These are phyloP conservation scores for Adansonia madagascariensis DNA, from an alignment of 441 rosid species.

Conservation along the genomic window DNA sequence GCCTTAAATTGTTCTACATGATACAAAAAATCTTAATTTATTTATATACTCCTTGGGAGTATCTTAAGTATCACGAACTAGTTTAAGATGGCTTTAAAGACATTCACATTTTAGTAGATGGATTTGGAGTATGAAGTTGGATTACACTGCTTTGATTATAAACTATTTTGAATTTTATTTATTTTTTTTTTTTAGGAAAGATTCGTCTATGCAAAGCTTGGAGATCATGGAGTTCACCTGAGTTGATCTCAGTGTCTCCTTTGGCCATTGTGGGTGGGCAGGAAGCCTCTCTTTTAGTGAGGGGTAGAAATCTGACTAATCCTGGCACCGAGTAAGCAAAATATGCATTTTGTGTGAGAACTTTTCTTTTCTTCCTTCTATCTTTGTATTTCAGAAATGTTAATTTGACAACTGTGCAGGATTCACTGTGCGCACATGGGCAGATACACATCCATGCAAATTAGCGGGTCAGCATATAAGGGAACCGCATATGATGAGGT, in stretches of 20 bases:
- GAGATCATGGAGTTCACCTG: slow-evolving; percentile 80
- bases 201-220: slow-evolving; percentile 71
- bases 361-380: background rate
- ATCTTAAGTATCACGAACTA: background rate
- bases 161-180: slow-evolving; percentile 18
- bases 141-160: slow-evolving; percentile 21
- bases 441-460: slow-evolving; percentile 63
- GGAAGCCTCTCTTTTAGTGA: slow-evolving; percentile 61
- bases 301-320: slow-evolving; percentile 73
- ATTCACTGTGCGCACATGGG: slow-evolving; percentile 67
- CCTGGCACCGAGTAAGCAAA: slow-evolving; percentile 69
- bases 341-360: slow-evolving; percentile 12
- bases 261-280: slow-evolving; percentile 78
- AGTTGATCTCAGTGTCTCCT: slow-evolving; percentile 79
- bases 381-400: slow-evolving; percentile 25
- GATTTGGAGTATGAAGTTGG: slow-evolving; percentile 14
- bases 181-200: slow-evolving; percentile 55
- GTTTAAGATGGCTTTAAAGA: slow-evolving; percentile 11
- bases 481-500: slow-evolving; percentile 57
- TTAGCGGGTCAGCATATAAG: slow-evolving; percentile 39
- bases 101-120: background rate
- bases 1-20: background rate
- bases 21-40: slow-evolving; percentile 6
- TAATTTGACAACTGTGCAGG: slow-evolving; percentile 43
- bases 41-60: background rate